Evolutionary conservation across 495 filamentous ascomycete genomes (phyloP), one percentile per base, ranked within the genome.

Genomic region (Penicillium cosmopolitanum): DNA sequence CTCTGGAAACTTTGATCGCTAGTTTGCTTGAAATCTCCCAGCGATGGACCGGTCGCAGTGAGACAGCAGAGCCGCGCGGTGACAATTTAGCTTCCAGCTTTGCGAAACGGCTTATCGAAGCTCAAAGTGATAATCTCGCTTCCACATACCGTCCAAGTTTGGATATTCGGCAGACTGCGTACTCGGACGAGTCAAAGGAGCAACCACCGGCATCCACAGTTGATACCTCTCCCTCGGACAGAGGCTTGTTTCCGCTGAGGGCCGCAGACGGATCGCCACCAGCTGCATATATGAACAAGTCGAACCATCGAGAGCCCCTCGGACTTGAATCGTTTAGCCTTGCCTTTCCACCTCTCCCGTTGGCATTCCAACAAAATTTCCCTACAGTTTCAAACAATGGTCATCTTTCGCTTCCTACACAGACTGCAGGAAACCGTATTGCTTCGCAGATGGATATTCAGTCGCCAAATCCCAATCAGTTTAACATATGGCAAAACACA

Each of bases 101-200:
- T 53, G 74, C 71, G 1, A 66, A 64, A 40, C 58, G 72, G 7
- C 63, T 77, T 8, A 57, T 64, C 0, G 51, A 69, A 12, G 74
- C 72, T 0, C 62, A 63, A 15, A 56, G n/a, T 44, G n/a, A 68
- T 35, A 60, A 72, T 51, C 60, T 62, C 3, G 35, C 64, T 1
- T 54, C 60, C 9, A 40, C 58, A 0, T 28, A 59, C 23, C 12
- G 55, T 1, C 51, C 58, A 8, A 67, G 62, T 35, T 38, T 77
- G 25, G 74, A 75, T 55, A 73, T 77, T 46, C 56, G 72, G 38
- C 70, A 77, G 47, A 53, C 74, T 2, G 74, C 66, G 1, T 77
- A 73, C 58, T 77, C 72, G 2, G 72, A 73, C 35, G 60, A 69
- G 10, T 63, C 42, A 0, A 58, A 62, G 18, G 59, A 56, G 36